phyloP scores from a whole-genome alignment of 179 eudicot species.

The Carnegiea gigantea region DNA sequence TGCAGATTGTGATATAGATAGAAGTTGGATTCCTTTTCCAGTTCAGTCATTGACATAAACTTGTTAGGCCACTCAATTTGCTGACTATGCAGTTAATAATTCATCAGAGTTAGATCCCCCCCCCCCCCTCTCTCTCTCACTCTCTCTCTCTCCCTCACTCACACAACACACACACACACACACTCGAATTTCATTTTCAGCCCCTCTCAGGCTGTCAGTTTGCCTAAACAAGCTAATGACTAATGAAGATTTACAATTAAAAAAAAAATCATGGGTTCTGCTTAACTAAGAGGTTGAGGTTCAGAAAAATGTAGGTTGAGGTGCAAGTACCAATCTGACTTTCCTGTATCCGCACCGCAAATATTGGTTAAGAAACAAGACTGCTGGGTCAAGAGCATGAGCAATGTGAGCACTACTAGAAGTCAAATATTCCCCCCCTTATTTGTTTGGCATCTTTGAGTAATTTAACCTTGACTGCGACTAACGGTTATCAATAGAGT shows the following conservation, averaged over 20 bases:
- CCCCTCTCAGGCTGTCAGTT: too few relatives aligned
- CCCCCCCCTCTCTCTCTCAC: not conserved
- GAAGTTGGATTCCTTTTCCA: not conserved
- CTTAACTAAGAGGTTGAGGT: too few relatives aligned
- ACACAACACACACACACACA: too few relatives aligned
- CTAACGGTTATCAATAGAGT: not conserved
- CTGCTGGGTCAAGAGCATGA: not conserved
- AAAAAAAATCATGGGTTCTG: too few relatives aligned
- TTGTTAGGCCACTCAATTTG: conserved; percentile 9
- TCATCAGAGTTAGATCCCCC: not conserved
- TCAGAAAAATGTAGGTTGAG: too few relatives aligned
- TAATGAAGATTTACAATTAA: too few relatives aligned
- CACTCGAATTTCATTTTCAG: too few relatives aligned
- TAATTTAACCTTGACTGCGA: not conserved
- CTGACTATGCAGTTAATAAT: conserved; percentile 17
- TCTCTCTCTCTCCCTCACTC: too few relatives aligned
- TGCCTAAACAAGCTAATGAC: too few relatives aligned
- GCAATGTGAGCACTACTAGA: not conserved
- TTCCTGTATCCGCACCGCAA: too few relatives aligned
- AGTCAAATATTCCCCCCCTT: not conserved
- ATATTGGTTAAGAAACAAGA: too few relatives aligned
- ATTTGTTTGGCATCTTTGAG: not conserved
- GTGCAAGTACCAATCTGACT: too few relatives aligned
- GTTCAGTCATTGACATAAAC: not conserved
- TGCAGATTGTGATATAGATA: conserved; percentile 12